A percentile compares a stretch with the other conserved stretches of the same genome.
phyloP scores from a whole-genome alignment of 345 rosid species.

The Heritiera littoralis region DNA sequence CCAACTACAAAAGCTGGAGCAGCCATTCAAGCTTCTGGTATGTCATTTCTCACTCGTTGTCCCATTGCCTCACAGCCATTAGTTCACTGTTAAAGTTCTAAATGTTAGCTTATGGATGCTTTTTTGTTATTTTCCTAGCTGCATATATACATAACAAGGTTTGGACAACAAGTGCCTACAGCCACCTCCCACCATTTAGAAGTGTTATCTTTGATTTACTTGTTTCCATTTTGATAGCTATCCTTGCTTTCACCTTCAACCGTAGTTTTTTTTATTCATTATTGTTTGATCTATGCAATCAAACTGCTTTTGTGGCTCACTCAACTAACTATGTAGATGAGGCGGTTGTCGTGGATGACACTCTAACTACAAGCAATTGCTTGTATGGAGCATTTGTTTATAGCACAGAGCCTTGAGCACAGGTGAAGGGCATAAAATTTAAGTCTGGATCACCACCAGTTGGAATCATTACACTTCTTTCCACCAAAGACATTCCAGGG shows the following conservation, averaged over 20 bases:
- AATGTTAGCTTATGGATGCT: too few relatives aligned
- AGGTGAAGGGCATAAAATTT: constrained; percentile 52
- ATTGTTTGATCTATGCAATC: background rate
- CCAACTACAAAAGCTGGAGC: constrained; percentile 69
- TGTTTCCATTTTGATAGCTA: background rate
- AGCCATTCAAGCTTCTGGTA: constrained; percentile 84
- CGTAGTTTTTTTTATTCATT: background rate
- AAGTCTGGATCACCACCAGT: constrained; percentile 37
- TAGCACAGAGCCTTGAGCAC: constrained; percentile 74
- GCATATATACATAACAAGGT: too few relatives aligned
- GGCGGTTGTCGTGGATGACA: constrained; percentile 91
- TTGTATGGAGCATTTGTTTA: constrained; percentile 77
- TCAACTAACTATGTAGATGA: constrained; percentile 54
- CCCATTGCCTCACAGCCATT: background rate
- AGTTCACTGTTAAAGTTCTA: background rate
- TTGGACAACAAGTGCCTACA: too few relatives aligned
- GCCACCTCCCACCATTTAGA: too few relatives aligned
- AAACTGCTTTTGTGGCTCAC: constrained; percentile 12
- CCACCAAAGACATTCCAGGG: constrained; percentile 82
- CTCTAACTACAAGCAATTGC: constrained; percentile 68
- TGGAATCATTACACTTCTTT: constrained; percentile 52
- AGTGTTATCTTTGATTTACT: background rate
- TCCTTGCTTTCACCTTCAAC: constrained; percentile 4
- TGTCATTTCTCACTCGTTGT: constrained; percentile 22
- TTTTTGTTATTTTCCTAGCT: background rate